A percentile compares a stretch with the other conserved stretches of the same genome.
These are phyloP conservation scores for Mycena albidolilacea DNA, from an alignment of 768 basidiomycete species.

Conservation along the genomic window DNA sequence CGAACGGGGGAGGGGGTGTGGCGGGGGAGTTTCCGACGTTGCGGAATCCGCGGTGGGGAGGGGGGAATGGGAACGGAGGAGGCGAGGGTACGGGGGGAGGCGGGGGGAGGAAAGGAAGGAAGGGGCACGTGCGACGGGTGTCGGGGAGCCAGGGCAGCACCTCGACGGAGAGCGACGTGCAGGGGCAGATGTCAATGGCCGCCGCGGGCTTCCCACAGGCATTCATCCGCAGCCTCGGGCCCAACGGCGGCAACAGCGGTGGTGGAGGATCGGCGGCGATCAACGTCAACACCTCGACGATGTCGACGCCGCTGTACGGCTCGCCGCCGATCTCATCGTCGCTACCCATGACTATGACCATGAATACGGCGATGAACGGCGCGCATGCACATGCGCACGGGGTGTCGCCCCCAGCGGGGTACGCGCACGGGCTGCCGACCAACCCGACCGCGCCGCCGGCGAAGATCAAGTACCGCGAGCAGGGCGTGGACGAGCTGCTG, in stretches of 20 bases:
- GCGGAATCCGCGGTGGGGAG: slow-evolving; percentile 25
- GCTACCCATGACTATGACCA: slow-evolving; percentile 33
- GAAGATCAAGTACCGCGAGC: slow-evolving; percentile 83
- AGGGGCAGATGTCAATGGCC: slow-evolving; percentile 47
- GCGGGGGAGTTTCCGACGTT: slow-evolving; percentile 27
- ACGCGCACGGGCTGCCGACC: background rate
- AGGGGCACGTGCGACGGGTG: slow-evolving; percentile 47
- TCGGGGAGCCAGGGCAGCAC: slow-evolving; percentile 52
- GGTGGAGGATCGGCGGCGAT: slow-evolving; percentile 22
- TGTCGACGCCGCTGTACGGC: slow-evolving; percentile 30
- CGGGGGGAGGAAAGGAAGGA: slow-evolving; percentile 33
- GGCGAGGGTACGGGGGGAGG: slow-evolving; percentile 11
- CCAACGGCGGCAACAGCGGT: background rate
- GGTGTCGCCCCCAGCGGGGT: slow-evolving; percentile 27
- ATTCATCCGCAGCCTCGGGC: slow-evolving; percentile 43
- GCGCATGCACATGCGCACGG: slow-evolving; percentile 12
- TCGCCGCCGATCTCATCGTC: slow-evolving; percentile 39
- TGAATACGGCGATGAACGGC: slow-evolving; percentile 10
- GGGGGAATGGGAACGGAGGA: background rate
- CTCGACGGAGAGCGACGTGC: slow-evolving; percentile 43
- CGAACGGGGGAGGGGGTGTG: slow-evolving; percentile 1
- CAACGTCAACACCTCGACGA: slow-evolving; percentile 12
- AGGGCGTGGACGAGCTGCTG: slow-evolving; percentile 95
- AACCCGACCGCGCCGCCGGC: slow-evolving; percentile 14
- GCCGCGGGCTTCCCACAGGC: slow-evolving; percentile 44